These are phyloP conservation scores for Verticillium tricorpus DNA, from an alignment of 2,329 filamentous ascomycete genomes.

Conservation along the genomic window DNA sequence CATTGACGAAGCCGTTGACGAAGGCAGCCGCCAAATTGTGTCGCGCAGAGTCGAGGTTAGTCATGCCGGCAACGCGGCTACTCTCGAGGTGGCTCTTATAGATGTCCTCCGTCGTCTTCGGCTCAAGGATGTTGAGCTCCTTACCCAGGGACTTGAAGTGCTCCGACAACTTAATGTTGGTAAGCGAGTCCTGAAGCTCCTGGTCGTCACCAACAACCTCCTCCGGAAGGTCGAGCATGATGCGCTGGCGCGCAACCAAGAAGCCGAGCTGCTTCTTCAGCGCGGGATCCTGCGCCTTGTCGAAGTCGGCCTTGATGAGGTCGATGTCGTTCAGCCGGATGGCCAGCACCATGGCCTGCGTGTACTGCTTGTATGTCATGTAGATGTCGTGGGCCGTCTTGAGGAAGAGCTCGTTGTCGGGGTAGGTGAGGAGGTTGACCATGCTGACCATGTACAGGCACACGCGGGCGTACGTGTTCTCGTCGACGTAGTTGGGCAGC, in stretches of 20 bases:
- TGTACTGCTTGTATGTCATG: slow-evolving; percentile 84
- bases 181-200: slow-evolving; percentile 76
- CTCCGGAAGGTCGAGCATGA: slow-evolving; percentile 62
- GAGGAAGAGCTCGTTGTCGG: slow-evolving; percentile 94
- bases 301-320: slow-evolving; percentile 78
- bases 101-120: slow-evolving; percentile 96
- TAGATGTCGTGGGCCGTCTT: slow-evolving; percentile 92
- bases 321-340: slow-evolving; percentile 87
- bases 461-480: slow-evolving; percentile 88
- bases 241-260: slow-evolving; percentile 85
- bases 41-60: slow-evolving; percentile 89
- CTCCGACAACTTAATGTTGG: slow-evolving; percentile 82
- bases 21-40: slow-evolving; percentile 96
- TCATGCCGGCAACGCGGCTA: slow-evolving; percentile 85
- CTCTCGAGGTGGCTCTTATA: slow-evolving; percentile 99
- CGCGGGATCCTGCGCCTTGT: slow-evolving; percentile 72
- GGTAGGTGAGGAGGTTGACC: slow-evolving; percentile 95
- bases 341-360: slow-evolving; percentile 89
- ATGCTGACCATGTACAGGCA: slow-evolving; percentile 99
- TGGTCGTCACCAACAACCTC: slow-evolving; percentile 48
- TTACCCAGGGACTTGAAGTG: slow-evolving; percentile 93
- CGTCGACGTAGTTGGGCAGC: slow-evolving; percentile 83
- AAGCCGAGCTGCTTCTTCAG: slow-evolving; percentile 93
- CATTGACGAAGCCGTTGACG: slow-evolving; percentile 95
- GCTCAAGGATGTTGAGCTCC: slow-evolving; percentile 93